Base-by-base conservation (phyloP, 108 stramenopile genomes). In the Cyclotella choctawhatcheeana region DNA sequence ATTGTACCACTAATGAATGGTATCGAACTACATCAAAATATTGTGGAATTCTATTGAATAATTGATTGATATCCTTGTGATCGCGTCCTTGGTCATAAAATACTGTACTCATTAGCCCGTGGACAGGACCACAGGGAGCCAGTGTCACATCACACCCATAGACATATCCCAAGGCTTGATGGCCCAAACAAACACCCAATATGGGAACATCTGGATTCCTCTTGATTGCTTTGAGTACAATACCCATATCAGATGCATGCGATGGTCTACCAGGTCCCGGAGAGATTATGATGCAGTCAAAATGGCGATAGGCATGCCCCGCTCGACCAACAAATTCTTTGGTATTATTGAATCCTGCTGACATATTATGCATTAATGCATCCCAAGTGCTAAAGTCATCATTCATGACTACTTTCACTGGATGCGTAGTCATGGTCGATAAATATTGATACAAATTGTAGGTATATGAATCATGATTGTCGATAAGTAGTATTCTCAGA, bases 391-490 rank as follows among this genome's bases (percentile, higher is more conserved):
- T 5, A 48, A 66, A 81, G 12, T 69, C 83, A 86, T 97, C 95
- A 50, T 96, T 96, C 64, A 90, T 77, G 7, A 96, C 64, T 13
- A 98, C 96, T 6, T 73, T 66, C 13, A 95, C 94, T 18, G 93
- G 93, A 45, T 81, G 60, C 0, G 62, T 71, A 47, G 88, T 88
- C 52, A 93, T 73, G n/a, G 85, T 79, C 5, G 91, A 81, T 53
- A 97, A 53, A 64, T 89, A 82, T 67, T 96, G 93, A 51, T 85
- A 95, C 20, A 98, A 74, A 79, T 98, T 98, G 86, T 98, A 97
- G 2, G 97, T 98, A 71, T 97, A 98, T 21, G 94, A 95, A 85
- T 98, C 97, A 67, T 97, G 96, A 71, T 98, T 96, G 83, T 98
- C 97, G 58, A 98, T 91, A 31, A 98, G 83, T 18, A 98, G 74